Evolutionary conservation across 805 yeast species (phyloP).

Genomic region (Pichia scutulata): DNA sequence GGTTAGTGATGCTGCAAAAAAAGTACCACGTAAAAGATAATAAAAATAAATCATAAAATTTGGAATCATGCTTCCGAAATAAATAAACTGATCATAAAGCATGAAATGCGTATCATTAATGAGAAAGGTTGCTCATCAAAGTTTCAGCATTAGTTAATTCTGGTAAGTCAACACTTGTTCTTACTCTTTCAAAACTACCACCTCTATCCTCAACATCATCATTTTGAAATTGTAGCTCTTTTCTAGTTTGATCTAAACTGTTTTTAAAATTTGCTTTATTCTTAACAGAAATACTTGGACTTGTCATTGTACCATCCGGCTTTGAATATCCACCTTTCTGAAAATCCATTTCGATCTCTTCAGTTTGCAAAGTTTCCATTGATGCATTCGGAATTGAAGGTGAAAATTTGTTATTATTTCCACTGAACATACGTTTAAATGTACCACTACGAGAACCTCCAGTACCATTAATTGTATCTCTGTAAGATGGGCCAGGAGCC

Average conservation of each 20-base stretch:
- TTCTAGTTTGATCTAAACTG: slow-evolving; percentile 21
- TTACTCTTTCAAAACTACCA: slow-evolving; percentile 20
- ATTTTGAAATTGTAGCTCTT: slow-evolving; percentile 10
- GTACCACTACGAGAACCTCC: slow-evolving; percentile 32
- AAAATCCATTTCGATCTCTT: slow-evolving; percentile 43
- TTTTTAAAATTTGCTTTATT: slow-evolving; percentile 4
- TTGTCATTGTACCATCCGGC: slow-evolving; percentile 26
- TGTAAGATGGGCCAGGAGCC: slow-evolving; percentile 16
- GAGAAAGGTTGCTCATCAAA: slow-evolving; percentile 24
- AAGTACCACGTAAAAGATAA: not conserved
- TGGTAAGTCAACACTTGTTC: slow-evolving; percentile 33
- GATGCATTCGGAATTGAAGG: slow-evolving; percentile 31
- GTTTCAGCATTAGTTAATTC: slow-evolving; percentile 31
- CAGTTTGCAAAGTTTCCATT: slow-evolving; percentile 34
- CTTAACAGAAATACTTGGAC: slow-evolving; percentile 25
- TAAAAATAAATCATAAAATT: not conserved
- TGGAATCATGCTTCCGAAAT: not conserved
- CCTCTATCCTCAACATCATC: slow-evolving; percentile 16
- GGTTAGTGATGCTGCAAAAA: not conserved
- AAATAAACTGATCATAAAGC: not conserved
- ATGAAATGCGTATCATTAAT: not conserved
- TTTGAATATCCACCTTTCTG: slow-evolving; percentile 14
- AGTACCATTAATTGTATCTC: slow-evolving; percentile 29
- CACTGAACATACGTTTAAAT: slow-evolving; percentile 32
- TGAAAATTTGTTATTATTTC: slow-evolving; percentile 18